Evolutionary conservation across 2,329 filamentous ascomycete species (phyloP).

Genomic region (Tolypocladium guangdongense): DNA sequence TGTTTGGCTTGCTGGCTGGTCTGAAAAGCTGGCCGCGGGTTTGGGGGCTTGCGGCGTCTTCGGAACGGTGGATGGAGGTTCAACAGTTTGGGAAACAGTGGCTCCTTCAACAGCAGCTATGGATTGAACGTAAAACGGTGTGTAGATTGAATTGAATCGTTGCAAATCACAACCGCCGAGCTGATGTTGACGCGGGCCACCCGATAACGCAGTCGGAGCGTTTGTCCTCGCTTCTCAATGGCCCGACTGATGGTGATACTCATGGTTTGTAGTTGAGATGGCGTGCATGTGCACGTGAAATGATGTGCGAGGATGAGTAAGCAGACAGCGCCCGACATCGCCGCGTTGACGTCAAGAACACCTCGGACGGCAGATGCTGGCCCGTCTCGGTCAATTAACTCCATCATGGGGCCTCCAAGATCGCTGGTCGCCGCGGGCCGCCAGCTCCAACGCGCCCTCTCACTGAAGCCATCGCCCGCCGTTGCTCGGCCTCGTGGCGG

Average conservation of each 20-base stretch:
- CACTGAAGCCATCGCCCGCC: not conserved
- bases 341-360: not conserved
- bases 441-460: constrained; percentile 2
- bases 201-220: not conserved
- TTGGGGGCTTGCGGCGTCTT: not conserved
- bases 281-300: constrained; percentile 10
- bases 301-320: constrained; percentile 12
- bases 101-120: not conserved
- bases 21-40: too few relatives aligned
- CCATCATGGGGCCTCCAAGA: constrained; percentile 7
- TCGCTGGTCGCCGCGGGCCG: constrained; percentile 4
- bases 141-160: not conserved
- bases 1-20: too few relatives aligned
- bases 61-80: not conserved
- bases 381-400: not conserved
- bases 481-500: not conserved
- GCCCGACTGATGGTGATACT: too few relatives aligned
- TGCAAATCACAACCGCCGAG: not conserved
- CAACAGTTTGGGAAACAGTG: not conserved
- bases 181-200: not conserved
- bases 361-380: not conserved
- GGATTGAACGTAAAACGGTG: not conserved
- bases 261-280: too few relatives aligned
- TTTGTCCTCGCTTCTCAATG: too few relatives aligned
- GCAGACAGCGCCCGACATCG: constrained; percentile 3